A percentile compares a stretch with the other conserved stretches of the same genome.
phyloP scores from a whole-genome alignment of 2,329 filamentous ascomycete species.

The Juglanconis juglandina region DNA sequence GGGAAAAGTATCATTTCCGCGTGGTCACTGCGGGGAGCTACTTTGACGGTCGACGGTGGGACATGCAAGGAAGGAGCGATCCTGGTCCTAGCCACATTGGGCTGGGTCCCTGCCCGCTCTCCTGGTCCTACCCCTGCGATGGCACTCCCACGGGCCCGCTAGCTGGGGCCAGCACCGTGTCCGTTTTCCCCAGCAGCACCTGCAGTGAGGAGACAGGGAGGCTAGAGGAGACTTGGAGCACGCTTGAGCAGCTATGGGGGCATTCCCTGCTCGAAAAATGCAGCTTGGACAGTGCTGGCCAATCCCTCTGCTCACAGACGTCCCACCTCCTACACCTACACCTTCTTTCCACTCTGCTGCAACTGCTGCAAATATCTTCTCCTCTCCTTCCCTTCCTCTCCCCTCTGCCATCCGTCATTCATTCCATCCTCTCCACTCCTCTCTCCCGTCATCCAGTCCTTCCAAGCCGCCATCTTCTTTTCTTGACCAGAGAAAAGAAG shows the following conservation, averaged over 20 bases:
- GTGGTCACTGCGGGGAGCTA: too few species aligned
- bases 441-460: constrained; percentile 46
- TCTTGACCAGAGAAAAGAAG: constrained; percentile 30
- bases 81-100: constrained; percentile 9
- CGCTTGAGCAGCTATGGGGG: background rate
- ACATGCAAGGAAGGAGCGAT: constrained; percentile 7
- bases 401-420: constrained; percentile 44
- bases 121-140: background rate
- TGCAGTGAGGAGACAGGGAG: background rate
- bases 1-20: too few species aligned
- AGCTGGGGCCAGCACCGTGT: background rate
- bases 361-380: constrained; percentile 45
- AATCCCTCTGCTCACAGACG: constrained; percentile 18
- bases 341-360: constrained; percentile 53
- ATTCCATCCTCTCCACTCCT: constrained; percentile 34
- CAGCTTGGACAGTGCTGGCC: constrained; percentile 6
- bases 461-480: constrained; percentile 35
- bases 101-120: background rate
- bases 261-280: constrained; percentile 4
- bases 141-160: background rate
- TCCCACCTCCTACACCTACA: constrained; percentile 32
- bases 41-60: too few species aligned
- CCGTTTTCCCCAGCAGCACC: background rate
- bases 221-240: background rate
- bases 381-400: constrained; percentile 30